These are phyloP conservation scores for Metschnikowia aberdeeniae DNA, from an alignment of 805 yeast species.

Conservation along the genomic window DNA sequence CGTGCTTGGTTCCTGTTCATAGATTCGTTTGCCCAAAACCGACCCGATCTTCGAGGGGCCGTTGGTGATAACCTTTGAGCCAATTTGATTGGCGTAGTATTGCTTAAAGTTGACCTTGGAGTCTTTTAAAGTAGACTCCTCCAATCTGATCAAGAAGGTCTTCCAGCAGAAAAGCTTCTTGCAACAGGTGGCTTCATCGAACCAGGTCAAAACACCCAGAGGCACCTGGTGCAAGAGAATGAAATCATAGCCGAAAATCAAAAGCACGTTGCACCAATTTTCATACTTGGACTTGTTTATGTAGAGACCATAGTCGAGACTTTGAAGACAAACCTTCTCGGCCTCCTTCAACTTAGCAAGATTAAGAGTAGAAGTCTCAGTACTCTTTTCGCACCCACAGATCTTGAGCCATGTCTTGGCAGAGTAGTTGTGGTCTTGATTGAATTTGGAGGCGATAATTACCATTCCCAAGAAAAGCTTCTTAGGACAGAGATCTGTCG, in stretches of 20 bases:
- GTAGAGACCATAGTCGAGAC: slow-evolving; percentile 55
- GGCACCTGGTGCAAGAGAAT: slow-evolving; percentile 32
- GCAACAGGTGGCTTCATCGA: slow-evolving; percentile 9
- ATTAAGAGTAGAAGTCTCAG: slow-evolving; percentile 30
- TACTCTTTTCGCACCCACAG: slow-evolving; percentile 46
- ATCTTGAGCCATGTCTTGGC: slow-evolving; percentile 71
- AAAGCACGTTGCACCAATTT: slow-evolving; percentile 42
- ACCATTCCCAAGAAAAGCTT: slow-evolving; percentile 64
- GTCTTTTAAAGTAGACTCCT: slow-evolving; percentile 10
- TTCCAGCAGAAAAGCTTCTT: slow-evolving; percentile 16
- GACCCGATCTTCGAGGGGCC: slow-evolving; percentile 11
- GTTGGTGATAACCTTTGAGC: slow-evolving; percentile 15
- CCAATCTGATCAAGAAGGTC: slow-evolving; percentile 15
- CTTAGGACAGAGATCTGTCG: slow-evolving; percentile 49
- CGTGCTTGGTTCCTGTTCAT: slow-evolving; percentile 7
- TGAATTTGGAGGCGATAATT: slow-evolving; percentile 68
- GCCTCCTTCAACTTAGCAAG: slow-evolving; percentile 44
- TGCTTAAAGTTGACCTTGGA: slow-evolving; percentile 17
- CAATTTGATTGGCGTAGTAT: slow-evolving; percentile 20
- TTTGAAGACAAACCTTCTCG: slow-evolving; percentile 51
- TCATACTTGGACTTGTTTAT: slow-evolving; percentile 47
- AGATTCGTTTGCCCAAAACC: slow-evolving; percentile 15
- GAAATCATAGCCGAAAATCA: slow-evolving; percentile 42
- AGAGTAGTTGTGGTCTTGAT: slow-evolving; percentile 68
- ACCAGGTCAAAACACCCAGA: slow-evolving; percentile 17